Conservation (phyloP, 2,329 filamentous ascomycete genomes). For the Trichoderma semiorbis region DNA sequence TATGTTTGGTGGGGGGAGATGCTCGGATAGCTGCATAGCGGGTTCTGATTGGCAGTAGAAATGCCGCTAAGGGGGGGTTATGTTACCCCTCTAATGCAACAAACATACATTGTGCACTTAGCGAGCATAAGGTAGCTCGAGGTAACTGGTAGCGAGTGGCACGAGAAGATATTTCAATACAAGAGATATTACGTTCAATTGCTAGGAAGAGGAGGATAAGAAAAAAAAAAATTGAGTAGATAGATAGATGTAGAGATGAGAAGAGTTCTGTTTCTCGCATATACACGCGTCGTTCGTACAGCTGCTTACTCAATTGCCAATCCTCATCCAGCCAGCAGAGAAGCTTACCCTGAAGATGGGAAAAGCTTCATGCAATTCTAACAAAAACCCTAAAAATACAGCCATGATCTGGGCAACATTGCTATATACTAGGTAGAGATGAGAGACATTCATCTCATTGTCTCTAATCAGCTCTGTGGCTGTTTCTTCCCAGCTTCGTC, state of each 20-base stretch:
- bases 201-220: background rate
- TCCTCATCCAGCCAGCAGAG: background rate
- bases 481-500: background rate
- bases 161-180: background rate
- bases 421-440: background rate
- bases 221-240: background rate
- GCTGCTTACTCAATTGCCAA: background rate
- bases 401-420: background rate
- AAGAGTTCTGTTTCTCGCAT: background rate
- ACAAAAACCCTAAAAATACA: background rate
- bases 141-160: background rate
- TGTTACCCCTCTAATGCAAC: background rate
- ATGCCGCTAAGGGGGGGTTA: background rate
- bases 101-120: background rate
- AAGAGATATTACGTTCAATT: background rate
- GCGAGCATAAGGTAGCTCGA: background rate
- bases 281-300: background rate
- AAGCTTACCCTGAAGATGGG: background rate
- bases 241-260: background rate
- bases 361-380: background rate
- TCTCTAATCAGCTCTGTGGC: background rate
- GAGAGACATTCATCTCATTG: background rate
- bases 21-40: background rate
- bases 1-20: background rate
- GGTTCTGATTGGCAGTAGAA: background rate